Base-by-base conservation (phyloP, 176 grass and related monocot species). In the Pontederia crassipes region DNA sequence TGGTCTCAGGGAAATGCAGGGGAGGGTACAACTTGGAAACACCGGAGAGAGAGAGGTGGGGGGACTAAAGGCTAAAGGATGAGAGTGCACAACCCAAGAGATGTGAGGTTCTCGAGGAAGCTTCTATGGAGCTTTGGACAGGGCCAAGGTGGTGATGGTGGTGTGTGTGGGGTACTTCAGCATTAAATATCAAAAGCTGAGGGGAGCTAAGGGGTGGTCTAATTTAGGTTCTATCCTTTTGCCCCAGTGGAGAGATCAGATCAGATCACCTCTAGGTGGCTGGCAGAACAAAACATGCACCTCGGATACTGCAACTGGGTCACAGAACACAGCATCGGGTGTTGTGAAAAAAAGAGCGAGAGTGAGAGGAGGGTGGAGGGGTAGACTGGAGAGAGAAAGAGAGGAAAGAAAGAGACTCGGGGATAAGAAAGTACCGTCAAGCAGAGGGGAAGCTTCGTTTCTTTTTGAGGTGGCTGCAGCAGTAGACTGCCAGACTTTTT, bases 1-100 rank as follows among this genome's bases (percentile, higher is more conserved):
- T 32, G 56, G 56, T 32, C 56, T 58, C 16, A 58, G 56, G 20
- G 12, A 58, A 58, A 58, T 58, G 56, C 20, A 58, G 56, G 56
- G 17, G 29, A 35, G 2, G 29, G 29, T 35, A 35, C 29, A 35
- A 55, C 53, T 17, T 17, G 53, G 53, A n/a, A 55, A 58, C 11
- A 27, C 18, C 12, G 18, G 56, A 29, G 20, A 29, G 26, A 11
- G 28, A 58, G 18, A 32, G 18, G 4, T 8, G 17, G 10, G 14
- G 51, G 51, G 8, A 11, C 29, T 16, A 58, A 58, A 29, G 56
- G 56, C 18, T 58, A 58, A 58, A 58, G 56, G 56, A 28, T 28
- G 7, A 29, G 56, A 58, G 28, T 11, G 12, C 20, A n/a, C 29
- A 53, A 8, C 13, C 51, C 12, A 13, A 53, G 51, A 53, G 51